A percentile compares a stretch with the other conserved stretches of the same genome.
Evolutionary conservation across 495 filamentous ascomycete species (phyloP).

Genomic region (Baudoinia panamericana): DNA sequence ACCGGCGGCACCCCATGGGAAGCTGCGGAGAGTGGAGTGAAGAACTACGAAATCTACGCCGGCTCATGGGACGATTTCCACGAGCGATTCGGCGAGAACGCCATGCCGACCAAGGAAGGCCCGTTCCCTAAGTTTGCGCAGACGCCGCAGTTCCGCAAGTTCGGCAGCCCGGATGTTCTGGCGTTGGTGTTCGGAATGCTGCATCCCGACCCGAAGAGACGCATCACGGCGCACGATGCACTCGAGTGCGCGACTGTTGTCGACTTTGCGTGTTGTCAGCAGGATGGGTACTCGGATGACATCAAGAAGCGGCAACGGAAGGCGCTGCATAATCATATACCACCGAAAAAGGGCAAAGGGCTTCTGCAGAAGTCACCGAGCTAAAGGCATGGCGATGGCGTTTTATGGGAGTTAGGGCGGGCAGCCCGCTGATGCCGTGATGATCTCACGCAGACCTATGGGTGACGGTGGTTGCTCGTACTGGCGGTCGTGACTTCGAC

Average conservation of each 20-base stretch:
- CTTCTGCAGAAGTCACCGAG: slow-evolving; percentile 3
- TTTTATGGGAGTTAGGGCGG: not conserved
- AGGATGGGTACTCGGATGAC: slow-evolving; percentile 27
- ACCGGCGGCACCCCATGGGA: slow-evolving; percentile 54
- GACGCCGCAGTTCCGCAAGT: slow-evolving; percentile 29
- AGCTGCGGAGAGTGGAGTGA: slow-evolving; percentile 30
- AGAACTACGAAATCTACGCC: slow-evolving; percentile 44
- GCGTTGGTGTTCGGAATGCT: slow-evolving; percentile 62
- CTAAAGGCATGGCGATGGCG: not conserved
- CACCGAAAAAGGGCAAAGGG: slow-evolving; percentile 20
- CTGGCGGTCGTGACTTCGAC: too few species aligned
- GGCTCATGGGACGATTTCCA: slow-evolving; percentile 52
- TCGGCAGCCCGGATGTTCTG: slow-evolving; percentile 41
- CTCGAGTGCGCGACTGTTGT: slow-evolving; percentile 51
- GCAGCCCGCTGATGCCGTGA: not conserved
- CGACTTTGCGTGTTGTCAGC: slow-evolving; percentile 54
- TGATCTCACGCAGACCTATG: too few species aligned
- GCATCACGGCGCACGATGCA: slow-evolving; percentile 49
- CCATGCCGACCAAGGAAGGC: slow-evolving; percentile 33
- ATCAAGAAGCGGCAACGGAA: slow-evolving; percentile 12
- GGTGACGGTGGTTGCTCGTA: too few species aligned
- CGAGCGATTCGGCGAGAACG: slow-evolving; percentile 34
- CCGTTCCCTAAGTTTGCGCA: slow-evolving; percentile 36
- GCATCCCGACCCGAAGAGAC: slow-evolving; percentile 53
- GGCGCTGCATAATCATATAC: slow-evolving; percentile 25